These are phyloP conservation scores for Emergomyces africanus DNA, from an alignment of 2,329 filamentous ascomycete species.

Conservation along the genomic window DNA sequence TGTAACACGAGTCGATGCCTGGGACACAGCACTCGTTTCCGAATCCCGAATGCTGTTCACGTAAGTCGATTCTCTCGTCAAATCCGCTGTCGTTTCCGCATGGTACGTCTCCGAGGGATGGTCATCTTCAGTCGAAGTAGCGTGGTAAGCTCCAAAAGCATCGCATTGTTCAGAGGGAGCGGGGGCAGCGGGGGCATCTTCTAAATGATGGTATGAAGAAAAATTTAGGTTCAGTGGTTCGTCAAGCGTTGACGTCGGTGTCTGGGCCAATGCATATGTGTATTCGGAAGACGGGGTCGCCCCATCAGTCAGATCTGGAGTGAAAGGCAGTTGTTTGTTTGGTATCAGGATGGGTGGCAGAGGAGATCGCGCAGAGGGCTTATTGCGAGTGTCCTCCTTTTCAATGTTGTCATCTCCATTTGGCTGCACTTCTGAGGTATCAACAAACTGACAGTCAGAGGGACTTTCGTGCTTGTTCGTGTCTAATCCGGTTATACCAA, in stretches of 20 bases:
- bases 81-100: slow-evolving; percentile 50
- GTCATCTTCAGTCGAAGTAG: slow-evolving; percentile 22
- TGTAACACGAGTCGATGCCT: slow-evolving; percentile 74
- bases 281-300: slow-evolving; percentile 25
- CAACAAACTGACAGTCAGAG: not conserved
- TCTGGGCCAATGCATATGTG: slow-evolving; percentile 23
- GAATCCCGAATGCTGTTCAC: slow-evolving; percentile 62
- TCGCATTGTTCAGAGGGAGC: slow-evolving; percentile 18
- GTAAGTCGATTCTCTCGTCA: slow-evolving; percentile 66
- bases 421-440: not conserved
- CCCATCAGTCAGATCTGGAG: slow-evolving; percentile 25
- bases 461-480: not conserved
- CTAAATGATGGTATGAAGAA: slow-evolving; percentile 8
- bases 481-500: slow-evolving; percentile 34
- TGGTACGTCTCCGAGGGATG: slow-evolving; percentile 31
- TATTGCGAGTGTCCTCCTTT: not conserved
- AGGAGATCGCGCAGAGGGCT: slow-evolving; percentile 23
- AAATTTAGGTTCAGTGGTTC: slow-evolving; percentile 7
- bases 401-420: not conserved
- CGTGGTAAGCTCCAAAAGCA: slow-evolving; percentile 22
- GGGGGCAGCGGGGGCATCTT: slow-evolving; percentile 11
- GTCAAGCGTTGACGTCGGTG: slow-evolving; percentile 19
- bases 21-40: slow-evolving; percentile 65
- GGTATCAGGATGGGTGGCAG: slow-evolving; percentile 36
- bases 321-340: slow-evolving; percentile 20